These are phyloP conservation scores for Quercus phellos DNA, from an alignment of 331 rosid species.

Conservation along the genomic window DNA sequence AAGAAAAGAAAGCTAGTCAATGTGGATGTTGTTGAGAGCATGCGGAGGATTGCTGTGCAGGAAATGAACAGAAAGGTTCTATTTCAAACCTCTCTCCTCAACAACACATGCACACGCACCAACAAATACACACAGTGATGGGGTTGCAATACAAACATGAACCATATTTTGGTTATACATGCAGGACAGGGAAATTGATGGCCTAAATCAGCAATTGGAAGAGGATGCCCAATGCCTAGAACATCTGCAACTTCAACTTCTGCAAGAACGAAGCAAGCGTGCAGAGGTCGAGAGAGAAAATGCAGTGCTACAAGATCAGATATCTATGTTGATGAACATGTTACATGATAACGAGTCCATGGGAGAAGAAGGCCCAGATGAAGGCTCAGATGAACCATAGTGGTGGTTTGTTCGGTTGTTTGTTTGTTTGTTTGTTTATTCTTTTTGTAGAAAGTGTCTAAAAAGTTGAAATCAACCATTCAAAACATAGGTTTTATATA, in stretches of 20 bases:
- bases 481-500: neutral
- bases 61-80: slow-evolving; percentile 92
- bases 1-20: slow-evolving; percentile 95
- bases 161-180: neutral
- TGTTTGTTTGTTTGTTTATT: slow-evolving; percentile 13
- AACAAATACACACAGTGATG: neutral
- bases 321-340: slow-evolving; percentile 90
- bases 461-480: slow-evolving; percentile 6
- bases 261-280: slow-evolving; percentile 61
- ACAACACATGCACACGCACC: neutral
- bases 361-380: slow-evolving; percentile 46
- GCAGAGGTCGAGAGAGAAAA: slow-evolving; percentile 69
- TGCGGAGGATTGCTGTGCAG: slow-evolving; percentile 78
- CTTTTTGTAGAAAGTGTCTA: slow-evolving; percentile 27
- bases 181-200: slow-evolving; percentile 75
- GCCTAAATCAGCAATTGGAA: slow-evolving; percentile 71
- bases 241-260: slow-evolving; percentile 71
- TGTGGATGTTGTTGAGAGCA: slow-evolving; percentile 87
- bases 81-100: neutral
- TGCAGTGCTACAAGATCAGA: slow-evolving; percentile 76
- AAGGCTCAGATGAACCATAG: slow-evolving; percentile 47
- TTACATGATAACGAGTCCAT: slow-evolving; percentile 48
- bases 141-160: neutral
- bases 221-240: slow-evolving; percentile 70
- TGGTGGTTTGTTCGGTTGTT: neutral